These are phyloP conservation scores for Blastomyces gilchristii DNA, from an alignment of 2,329 filamentous ascomycete genomes.

Conservation along the genomic window DNA sequence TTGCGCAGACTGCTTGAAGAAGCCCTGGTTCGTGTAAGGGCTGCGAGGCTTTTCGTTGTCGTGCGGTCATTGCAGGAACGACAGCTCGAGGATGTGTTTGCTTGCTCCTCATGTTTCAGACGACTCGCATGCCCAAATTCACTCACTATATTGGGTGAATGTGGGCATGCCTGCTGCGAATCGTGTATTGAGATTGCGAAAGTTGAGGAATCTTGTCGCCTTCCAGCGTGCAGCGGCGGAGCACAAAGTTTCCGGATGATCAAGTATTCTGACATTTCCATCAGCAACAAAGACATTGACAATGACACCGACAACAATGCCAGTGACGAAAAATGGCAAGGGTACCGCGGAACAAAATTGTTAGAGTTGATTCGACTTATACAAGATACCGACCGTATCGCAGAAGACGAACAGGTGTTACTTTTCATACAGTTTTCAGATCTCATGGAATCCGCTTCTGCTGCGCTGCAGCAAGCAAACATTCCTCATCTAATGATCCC, in stretches of 20 bases:
- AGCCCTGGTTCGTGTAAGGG: slow-evolving; percentile 25
- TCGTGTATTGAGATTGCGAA: slow-evolving; percentile 25
- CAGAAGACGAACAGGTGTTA: slow-evolving; percentile 41
- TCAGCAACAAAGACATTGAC: background rate
- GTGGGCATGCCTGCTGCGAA: slow-evolving; percentile 44
- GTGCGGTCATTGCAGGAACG: slow-evolving; percentile 23
- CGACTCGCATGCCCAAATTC: slow-evolving; percentile 21
- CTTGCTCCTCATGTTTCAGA: slow-evolving; percentile 28
- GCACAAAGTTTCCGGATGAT: slow-evolving; percentile 35
- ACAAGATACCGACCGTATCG: slow-evolving; percentile 23
- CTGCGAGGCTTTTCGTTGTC: slow-evolving; percentile 25
- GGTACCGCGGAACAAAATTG: slow-evolving; percentile 40
- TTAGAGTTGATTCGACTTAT: slow-evolving; percentile 39
- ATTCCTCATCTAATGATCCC: slow-evolving; percentile 32
- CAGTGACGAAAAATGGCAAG: slow-evolving; percentile 13
- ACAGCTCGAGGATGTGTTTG: slow-evolving; percentile 9
- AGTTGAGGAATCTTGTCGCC: slow-evolving; percentile 29
- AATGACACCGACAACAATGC: background rate
- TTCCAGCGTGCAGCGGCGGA: slow-evolving; percentile 32
- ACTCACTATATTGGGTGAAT: slow-evolving; percentile 37
- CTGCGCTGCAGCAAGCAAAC: slow-evolving; percentile 20
- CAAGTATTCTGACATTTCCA: slow-evolving; percentile 15
- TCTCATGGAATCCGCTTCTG: slow-evolving; percentile 32
- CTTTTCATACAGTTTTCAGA: slow-evolving; percentile 47
- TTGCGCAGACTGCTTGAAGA: slow-evolving; percentile 23